phyloP scores from a whole-genome alignment of 768 basidiomycete species.

The Tricholoma furcatifolium region DNA sequence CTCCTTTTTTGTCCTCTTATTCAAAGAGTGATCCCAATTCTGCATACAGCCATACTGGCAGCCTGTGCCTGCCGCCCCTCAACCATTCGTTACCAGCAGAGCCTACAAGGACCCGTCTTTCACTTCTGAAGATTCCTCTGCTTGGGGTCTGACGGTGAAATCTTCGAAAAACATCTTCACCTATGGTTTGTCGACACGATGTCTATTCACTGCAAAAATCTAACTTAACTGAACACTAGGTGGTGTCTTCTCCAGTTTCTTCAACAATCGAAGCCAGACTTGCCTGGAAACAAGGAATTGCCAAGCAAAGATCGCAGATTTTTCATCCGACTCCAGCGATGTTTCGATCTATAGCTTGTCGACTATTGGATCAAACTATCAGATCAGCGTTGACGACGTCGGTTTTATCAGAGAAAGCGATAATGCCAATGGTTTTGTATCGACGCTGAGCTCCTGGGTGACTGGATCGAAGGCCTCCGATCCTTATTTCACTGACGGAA shows the following conservation, averaged over 20 bases:
- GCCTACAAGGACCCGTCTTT: slow-evolving; percentile 55
- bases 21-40: background rate
- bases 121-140: slow-evolving; percentile 32
- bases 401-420: slow-evolving; percentile 48
- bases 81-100: slow-evolving; percentile 47
- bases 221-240: background rate
- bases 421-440: slow-evolving; percentile 57
- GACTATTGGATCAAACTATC: slow-evolving; percentile 52
- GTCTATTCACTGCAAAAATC: background rate
- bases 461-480: no score
- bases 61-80: slow-evolving; percentile 52
- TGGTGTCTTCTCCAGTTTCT: slow-evolving; percentile 18
- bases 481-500: no score
- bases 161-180: slow-evolving; percentile 55
- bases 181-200: slow-evolving; percentile 39
- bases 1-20: slow-evolving; percentile 32
- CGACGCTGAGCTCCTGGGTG: slow-evolving; percentile 48
- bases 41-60: slow-evolving; percentile 63
- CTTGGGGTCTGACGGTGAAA: slow-evolving; percentile 57
- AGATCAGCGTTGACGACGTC: slow-evolving; percentile 46
- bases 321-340: slow-evolving; percentile 43
- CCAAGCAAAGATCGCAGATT: slow-evolving; percentile 54
- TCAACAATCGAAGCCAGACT: slow-evolving; percentile 45
- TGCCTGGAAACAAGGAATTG: slow-evolving; percentile 48
- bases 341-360: slow-evolving; percentile 57